Evolutionary conservation across 768 basidiomycete genomes (phyloP), one percentile per base, ranked within the genome.

Genomic region (Arthromyces matolae): DNA sequence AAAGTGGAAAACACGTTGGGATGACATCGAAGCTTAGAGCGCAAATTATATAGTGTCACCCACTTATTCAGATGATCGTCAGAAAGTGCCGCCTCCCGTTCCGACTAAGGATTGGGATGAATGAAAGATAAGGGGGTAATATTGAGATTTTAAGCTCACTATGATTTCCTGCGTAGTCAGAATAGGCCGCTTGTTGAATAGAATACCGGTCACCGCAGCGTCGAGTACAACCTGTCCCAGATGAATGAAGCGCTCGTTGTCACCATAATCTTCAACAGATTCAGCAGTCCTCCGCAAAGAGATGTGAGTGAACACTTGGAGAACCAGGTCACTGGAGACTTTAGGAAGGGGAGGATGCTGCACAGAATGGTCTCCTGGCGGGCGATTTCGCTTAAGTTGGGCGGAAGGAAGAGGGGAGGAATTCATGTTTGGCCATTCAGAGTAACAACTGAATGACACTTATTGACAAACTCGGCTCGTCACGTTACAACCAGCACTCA

Each of bases 271-370:
- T 27, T 70, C 70, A 51, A 58, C 68, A 54, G 63, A 64, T 19
- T 54, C 66, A 31, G 55, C 53, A 52, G 56, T 64, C 58, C 61
- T 73, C 42, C 79, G 72, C 41, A 89, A 70, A 16, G 84, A 84
- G 56, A 65, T 73, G 60, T 89, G 86, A 10, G 84, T 86, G 56
- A 78, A 87, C 43, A 86, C 81, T 55, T 84, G 78, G 43, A 89
- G 75, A 54, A 81, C 68, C 29, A 80, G 66, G 42, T 83, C 78
- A 24, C 70, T 69, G 48, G 50, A 57, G 40, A 79, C 68, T 60
- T 69, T 71, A 36, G 80, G 85, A 51, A 79, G 60, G 19, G 68
- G 67, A 41, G 75, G 78, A 42, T 66, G 39, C 43, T 40, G 55
- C 27, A 25, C 31, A 13, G 19, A 42, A 32, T 18, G 36, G 27